phyloP scores from a whole-genome alignment of 2,329 filamentous ascomycete species.

The Fusarium succisae region DNA sequence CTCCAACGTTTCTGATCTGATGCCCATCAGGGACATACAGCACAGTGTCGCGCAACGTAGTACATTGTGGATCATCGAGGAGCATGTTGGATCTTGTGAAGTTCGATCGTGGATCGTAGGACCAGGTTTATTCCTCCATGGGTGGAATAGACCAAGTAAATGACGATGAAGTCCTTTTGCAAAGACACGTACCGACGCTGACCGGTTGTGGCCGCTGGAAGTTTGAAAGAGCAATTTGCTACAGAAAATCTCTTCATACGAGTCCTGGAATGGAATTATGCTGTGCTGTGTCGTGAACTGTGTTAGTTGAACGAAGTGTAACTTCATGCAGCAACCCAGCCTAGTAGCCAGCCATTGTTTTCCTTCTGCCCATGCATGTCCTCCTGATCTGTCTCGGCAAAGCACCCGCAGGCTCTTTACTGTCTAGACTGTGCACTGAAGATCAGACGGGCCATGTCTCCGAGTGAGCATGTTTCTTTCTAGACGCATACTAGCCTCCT shows the following conservation, averaged over 20 bases:
- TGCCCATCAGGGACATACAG: slow-evolving; percentile 8
- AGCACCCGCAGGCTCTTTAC: slow-evolving; percentile 20
- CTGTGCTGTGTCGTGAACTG: not conserved
- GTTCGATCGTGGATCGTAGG: slow-evolving; percentile 41
- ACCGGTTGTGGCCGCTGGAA: slow-evolving; percentile 23
- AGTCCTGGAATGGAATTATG: not conserved
- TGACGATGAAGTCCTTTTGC: slow-evolving; percentile 11
- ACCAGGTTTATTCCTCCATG: slow-evolving; percentile 36
- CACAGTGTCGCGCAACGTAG: slow-evolving; percentile 14
- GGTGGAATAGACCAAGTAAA: slow-evolving; percentile 17
- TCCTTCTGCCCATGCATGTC: slow-evolving; percentile 3
- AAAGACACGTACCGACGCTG: slow-evolving; percentile 30
- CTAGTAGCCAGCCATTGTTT: slow-evolving; percentile 4
- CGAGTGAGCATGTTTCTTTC: slow-evolving; percentile 16
- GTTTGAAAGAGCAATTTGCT: not conserved
- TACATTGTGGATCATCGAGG: slow-evolving; percentile 19
- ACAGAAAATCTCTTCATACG: not conserved
- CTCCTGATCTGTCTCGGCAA: slow-evolving; percentile 30
- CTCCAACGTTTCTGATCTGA: slow-evolving; percentile 35
- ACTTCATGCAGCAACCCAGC: slow-evolving; percentile 10
- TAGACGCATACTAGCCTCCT: slow-evolving; percentile 22
- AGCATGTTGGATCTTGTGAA: slow-evolving; percentile 34
- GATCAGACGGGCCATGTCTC: slow-evolving; percentile 23
- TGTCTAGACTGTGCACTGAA: slow-evolving; percentile 3
- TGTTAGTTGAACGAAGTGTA: slow-evolving; percentile 2